A percentile compares a stretch with the other conserved stretches of the same genome.
phyloP scores from a whole-genome alignment of 1,139 yeast genomes.

The Pichia sp. region DNA sequence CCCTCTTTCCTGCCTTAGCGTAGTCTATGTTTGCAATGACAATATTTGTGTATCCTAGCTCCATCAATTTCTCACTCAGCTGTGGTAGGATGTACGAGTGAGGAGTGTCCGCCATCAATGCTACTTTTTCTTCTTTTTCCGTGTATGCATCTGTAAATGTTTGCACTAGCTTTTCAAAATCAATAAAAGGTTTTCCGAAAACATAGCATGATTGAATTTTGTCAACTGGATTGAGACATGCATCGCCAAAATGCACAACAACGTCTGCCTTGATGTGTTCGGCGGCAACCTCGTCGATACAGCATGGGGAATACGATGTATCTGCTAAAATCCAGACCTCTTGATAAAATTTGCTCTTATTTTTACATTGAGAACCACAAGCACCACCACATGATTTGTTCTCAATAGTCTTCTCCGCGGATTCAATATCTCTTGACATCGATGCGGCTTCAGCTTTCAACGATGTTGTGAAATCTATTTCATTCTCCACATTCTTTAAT shows the following conservation, averaged over 20 bases:
- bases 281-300: constrained; percentile 96
- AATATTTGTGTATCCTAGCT: constrained; percentile 34
- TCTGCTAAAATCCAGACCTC: constrained; percentile 80
- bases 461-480: constrained; percentile 10
- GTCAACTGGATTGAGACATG: constrained; percentile 76
- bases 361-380: constrained; percentile 23
- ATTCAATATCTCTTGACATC: constrained; percentile 13
- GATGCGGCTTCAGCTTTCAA: not conserved
- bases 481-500: constrained; percentile 4
- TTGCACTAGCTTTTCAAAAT: constrained; percentile 29
- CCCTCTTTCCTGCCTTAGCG: constrained; percentile 19
- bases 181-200: constrained; percentile 58
- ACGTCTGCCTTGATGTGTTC: constrained; percentile 83
- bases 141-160: constrained; percentile 36
- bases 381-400: constrained; percentile 18
- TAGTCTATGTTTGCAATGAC: constrained; percentile 45
- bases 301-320: constrained; percentile 91
- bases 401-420: constrained; percentile 13
- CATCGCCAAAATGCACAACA: constrained; percentile 91
- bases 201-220: constrained; percentile 70
- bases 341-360: constrained; percentile 15
- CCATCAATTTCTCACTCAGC: constrained; percentile 31
- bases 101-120: constrained; percentile 66
- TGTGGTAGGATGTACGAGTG: constrained; percentile 37
- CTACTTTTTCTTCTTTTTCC: constrained; percentile 33